These are phyloP conservation scores for Verbena officinalis DNA, from an alignment of 257 asterid genomes.

Conservation along the genomic window DNA sequence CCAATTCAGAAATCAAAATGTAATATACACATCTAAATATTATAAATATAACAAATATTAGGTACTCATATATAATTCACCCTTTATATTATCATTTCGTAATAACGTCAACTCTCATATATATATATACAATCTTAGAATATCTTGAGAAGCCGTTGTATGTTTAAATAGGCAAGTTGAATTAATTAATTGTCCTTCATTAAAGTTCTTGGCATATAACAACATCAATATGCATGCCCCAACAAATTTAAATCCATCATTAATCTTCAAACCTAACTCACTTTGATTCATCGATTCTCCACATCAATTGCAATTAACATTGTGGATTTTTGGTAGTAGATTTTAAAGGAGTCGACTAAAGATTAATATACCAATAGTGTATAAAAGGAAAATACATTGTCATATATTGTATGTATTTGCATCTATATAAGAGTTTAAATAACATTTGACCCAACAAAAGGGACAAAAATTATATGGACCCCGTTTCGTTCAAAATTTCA, in stretches of 20 bases:
- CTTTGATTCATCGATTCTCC: background rate
- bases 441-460: background rate
- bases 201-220: constrained; percentile 2
- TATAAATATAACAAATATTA: too few relatives aligned
- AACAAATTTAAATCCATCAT: constrained; percentile 3
- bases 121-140: too few relatives aligned
- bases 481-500: background rate
- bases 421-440: too few relatives aligned
- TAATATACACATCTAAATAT: too few relatives aligned
- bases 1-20: too few relatives aligned
- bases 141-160: background rate
- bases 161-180: constrained; percentile 3
- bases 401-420: too few relatives aligned
- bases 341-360: too few relatives aligned
- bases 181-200: constrained; percentile 11
- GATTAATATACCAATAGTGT: too few relatives aligned
- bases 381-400: background rate
- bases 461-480: background rate
- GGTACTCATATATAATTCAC: too few relatives aligned
- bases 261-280: constrained; percentile 19
- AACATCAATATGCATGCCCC: constrained; percentile 1
- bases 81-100: background rate
- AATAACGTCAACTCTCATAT: background rate
- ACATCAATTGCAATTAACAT: too few relatives aligned
- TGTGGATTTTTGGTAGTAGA: too few relatives aligned